phyloP scores from a whole-genome alignment of 768 basidiomycete genomes.

The Kwoniella heveanensis region DNA sequence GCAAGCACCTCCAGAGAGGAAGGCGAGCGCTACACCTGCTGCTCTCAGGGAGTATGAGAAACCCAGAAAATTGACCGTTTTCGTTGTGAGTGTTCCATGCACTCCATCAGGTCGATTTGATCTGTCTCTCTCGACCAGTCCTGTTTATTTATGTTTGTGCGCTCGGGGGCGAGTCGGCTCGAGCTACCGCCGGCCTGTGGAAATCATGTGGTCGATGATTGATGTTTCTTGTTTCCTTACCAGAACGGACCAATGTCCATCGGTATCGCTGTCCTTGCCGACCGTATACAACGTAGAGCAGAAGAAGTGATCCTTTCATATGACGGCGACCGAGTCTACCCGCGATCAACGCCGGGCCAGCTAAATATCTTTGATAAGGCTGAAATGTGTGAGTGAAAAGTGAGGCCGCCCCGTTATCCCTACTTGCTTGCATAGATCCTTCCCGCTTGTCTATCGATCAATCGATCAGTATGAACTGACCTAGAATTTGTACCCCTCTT shows the following conservation, averaged over 20 bases:
- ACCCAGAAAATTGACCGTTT: conserved; percentile 9
- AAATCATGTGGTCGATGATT: no score
- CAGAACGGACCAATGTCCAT: conserved; percentile 23
- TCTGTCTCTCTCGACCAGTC: neutral
- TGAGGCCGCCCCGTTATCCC: no score
- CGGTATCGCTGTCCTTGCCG: conserved; percentile 23
- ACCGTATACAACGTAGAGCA: conserved; percentile 20
- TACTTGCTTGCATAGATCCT: no score
- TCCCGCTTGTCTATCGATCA: no score
- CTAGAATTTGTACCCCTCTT: no score
- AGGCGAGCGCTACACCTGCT: conserved; percentile 10
- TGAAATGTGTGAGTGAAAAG: conserved; percentile 20
- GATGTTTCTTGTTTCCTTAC: no score
- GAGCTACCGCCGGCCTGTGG: no score
- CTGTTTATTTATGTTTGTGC: neutral
- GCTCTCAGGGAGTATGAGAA: conserved; percentile 25
- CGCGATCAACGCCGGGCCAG: conserved; percentile 12
- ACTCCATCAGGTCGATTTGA: no score
- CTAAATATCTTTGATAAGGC: conserved; percentile 14
- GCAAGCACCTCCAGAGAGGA: conserved; percentile 18
- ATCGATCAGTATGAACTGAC: no score
- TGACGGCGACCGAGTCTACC: conserved; percentile 22
- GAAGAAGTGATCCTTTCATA: conserved; percentile 35
- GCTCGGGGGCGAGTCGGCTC: no score
- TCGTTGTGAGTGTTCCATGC: conserved; percentile 11